Base-by-base conservation (phyloP, 83 land plant genomes). In the Thuja plicata region DNA sequence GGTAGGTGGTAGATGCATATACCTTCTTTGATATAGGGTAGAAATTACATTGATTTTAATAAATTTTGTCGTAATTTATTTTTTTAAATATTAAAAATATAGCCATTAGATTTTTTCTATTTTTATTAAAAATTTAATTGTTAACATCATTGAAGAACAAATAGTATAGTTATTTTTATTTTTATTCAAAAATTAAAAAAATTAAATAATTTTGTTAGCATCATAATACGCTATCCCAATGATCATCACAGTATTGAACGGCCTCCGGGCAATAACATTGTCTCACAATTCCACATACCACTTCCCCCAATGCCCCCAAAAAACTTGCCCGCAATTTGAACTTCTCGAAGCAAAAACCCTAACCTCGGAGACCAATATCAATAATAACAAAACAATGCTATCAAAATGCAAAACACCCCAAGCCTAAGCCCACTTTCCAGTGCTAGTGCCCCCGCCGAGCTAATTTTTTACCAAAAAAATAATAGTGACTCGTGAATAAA, bases 391-490 rank as follows among this genome's bases (percentile, higher is more conserved):
- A 76, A 34, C 15, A 76, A 9, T 76, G 79, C 79, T 76, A 76
- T 16, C 38, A 76, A 76, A 76, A 76, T 76, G 79, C 79, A 76
- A 27, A 34, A 35, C 17, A 32, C 38, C 79, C 40, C n/a, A 66
- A 66, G 38, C 79, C 38, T 76, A 83, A 83, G 35, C 85, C 34
- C 54, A 83, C 35, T 48, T 83, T 83, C 85, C 85, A 46, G 32
- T 83, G 85, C 55, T 55, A 83, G 54, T n/a, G 85, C 55, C 85
- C 85, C 55, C 34, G 35, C 12, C 55, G 34, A 45, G 85, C 85
- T 30, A n/a, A 46, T 12, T 27, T 83, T 46, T 48, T 45, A 48
- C 85, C 32, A 48, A 55, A 83, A 12, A 83, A 83, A 83, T 83
- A 48, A 83, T 37, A 55, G 52, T 27, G 55, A 83, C 54, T 81